Conservation (phyloP, 495 filamentous ascomycete species). For the Tetracladium setigerum region DNA sequence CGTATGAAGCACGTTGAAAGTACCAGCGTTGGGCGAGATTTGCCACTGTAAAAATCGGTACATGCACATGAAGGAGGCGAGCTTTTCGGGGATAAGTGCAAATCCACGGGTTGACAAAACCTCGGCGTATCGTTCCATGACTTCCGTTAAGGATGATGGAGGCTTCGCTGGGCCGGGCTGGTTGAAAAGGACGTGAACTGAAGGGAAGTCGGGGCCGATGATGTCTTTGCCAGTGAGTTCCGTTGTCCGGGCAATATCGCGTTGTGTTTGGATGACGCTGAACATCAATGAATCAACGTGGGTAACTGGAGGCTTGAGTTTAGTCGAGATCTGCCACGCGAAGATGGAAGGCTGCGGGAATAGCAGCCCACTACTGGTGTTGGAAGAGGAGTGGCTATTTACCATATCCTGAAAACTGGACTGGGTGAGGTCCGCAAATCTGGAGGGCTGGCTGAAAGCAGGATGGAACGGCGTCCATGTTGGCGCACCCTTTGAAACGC, state of each 20-base stretch:
- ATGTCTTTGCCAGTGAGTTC: conserved; percentile 12
- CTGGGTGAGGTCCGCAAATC: conserved; percentile 16
- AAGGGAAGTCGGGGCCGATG: conserved; percentile 12
- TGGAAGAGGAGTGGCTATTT: conserved; percentile 4
- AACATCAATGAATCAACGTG: conserved; percentile 19
- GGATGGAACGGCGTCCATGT: conserved; percentile 21
- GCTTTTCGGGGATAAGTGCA: conserved; percentile 17
- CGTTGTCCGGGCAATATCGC: conserved; percentile 10
- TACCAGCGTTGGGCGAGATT: conserved; percentile 20
- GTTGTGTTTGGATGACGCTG: conserved; percentile 18
- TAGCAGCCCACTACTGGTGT: conserved; percentile 14
- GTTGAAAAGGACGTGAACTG: conserved; percentile 19
- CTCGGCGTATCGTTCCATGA: conserved; percentile 17
- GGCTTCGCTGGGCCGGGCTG: conserved; percentile 11
- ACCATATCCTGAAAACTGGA: conserved; percentile 13
- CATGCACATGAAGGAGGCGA: conserved; percentile 22
- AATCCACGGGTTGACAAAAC: conserved; percentile 18
- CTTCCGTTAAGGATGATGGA: conserved; percentile 13
- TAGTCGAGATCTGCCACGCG: conserved; percentile 20
- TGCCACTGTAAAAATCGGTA: conserved; percentile 25
- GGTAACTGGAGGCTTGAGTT: conserved; percentile 18
- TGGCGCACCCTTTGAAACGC: conserved; percentile 6
- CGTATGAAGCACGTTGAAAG: conserved; percentile 19
- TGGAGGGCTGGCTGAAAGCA: conserved; percentile 15
- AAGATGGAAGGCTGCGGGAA: conserved; percentile 16